Percentiles rank a stretch among this genome's conserved stretches.
These are phyloP conservation scores for Dillenia suffruticosa DNA, from an alignment of 164 flowering plant genomes.

Conservation along the genomic window DNA sequence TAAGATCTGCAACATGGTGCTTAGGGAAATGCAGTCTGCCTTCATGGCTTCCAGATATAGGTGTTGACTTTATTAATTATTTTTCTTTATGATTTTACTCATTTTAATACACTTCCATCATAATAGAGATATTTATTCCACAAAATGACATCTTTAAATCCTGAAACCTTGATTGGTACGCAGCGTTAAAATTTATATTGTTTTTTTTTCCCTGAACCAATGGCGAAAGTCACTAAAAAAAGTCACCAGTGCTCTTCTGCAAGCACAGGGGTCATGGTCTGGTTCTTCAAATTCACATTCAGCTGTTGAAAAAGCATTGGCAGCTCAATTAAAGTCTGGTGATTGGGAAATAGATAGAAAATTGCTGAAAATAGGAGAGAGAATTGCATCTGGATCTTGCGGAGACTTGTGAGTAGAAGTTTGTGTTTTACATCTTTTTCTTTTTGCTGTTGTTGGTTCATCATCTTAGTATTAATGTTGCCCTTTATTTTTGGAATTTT, in stretches of 20 bases:
- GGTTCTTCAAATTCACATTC: conserved; percentile 62
- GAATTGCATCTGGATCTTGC: conserved; percentile 88
- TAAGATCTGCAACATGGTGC: too few relatives aligned
- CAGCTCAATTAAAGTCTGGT: conserved; percentile 26
- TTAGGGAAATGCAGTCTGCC: too few relatives aligned
- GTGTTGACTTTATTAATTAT: too few relatives aligned
- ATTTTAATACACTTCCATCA: too few relatives aligned
- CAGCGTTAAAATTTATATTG: too few relatives aligned
- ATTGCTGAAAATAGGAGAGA: conserved; percentile 67
- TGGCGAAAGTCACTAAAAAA: too few relatives aligned
- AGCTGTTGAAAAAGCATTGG: conserved; percentile 39
- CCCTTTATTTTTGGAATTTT: conserved; percentile 8
- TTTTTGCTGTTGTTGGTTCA: background rate
- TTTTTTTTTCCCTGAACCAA: too few relatives aligned
- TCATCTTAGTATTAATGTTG: background rate
- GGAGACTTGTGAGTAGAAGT: conserved; percentile 74
- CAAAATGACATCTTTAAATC: too few relatives aligned
- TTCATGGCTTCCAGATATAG: too few relatives aligned
- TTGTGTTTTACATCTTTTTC: background rate
- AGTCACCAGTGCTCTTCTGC: background rate
- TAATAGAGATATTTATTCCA: too few relatives aligned
- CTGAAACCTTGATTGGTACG: too few relatives aligned
- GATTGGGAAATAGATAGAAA: conserved; percentile 80
- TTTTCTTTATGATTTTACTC: too few relatives aligned
- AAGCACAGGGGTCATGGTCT: conserved; percentile 73